These are phyloP conservation scores for Corylus avellana DNA, from an alignment of 306 rosid species.

Conservation along the genomic window DNA sequence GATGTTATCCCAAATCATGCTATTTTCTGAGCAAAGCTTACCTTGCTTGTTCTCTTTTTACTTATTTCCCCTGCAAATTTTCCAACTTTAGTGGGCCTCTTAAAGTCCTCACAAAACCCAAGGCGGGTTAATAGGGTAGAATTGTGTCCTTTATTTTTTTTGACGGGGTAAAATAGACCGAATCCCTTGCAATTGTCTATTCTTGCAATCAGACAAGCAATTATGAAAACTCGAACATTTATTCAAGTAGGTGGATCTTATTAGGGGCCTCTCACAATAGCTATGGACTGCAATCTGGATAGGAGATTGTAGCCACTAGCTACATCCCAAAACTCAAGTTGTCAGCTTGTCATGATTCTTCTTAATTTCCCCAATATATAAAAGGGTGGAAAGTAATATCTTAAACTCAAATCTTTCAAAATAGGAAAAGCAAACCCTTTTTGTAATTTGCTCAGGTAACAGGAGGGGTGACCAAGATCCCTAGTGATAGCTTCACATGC, in stretches of 20 bases:
- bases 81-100: conserved; percentile 37
- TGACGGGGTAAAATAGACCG: too few relatives aligned
- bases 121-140: neutral
- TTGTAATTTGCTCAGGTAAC: conserved; percentile 49
- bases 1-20: conserved; percentile 26
- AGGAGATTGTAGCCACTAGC: too few relatives aligned
- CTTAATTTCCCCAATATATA: neutral
- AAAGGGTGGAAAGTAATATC: conserved; percentile 26
- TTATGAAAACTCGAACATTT: too few relatives aligned
- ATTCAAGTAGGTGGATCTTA: too few relatives aligned
- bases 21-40: conserved; percentile 31
- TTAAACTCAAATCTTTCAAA: conserved; percentile 35
- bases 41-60: conserved; percentile 33
- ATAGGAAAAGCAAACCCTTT: conserved; percentile 49
- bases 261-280: too few relatives aligned
- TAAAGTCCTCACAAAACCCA: conserved; percentile 23
- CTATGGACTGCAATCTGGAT: too few relatives aligned
- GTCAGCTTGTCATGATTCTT: too few relatives aligned
- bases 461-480: conserved; percentile 40
- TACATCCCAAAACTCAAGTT: neutral
- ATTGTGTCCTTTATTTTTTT: neutral
- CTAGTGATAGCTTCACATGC: conserved; percentile 63
- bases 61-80: conserved; percentile 20
- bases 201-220: too few relatives aligned
- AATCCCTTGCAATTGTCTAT: too few relatives aligned